These are phyloP conservation scores for Pyrus pyrifolia DNA, from an alignment of 306 rosid genomes.

Conservation along the genomic window DNA sequence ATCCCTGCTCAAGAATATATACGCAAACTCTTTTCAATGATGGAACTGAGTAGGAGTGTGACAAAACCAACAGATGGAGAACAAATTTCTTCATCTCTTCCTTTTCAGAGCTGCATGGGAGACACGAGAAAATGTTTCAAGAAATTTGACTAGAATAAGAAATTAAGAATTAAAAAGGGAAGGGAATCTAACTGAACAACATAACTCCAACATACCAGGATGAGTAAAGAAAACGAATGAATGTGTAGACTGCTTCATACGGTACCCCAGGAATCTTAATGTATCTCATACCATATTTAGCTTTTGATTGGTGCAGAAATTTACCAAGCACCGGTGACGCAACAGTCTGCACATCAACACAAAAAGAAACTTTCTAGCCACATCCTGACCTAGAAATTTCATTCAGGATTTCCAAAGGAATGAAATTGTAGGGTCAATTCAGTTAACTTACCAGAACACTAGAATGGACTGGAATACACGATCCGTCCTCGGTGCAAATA, in stretches of 20 bases:
- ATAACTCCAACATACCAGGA: constrained; percentile 30
- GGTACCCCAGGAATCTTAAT: constrained; percentile 37
- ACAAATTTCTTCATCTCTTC: constrained; percentile 34
- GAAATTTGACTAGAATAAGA: neutral
- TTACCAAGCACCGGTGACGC: constrained; percentile 34
- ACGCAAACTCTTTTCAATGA: constrained; percentile 35
- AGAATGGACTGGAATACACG: constrained; percentile 28
- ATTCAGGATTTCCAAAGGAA: neutral
- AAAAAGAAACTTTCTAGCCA: neutral
- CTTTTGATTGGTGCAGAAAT: constrained; percentile 26
- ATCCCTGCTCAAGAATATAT: constrained; percentile 25
- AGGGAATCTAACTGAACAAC: neutral
- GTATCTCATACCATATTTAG: constrained; percentile 21
- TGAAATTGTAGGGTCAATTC: neutral
- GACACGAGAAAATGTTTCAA: neutral
- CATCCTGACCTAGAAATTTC: neutral
- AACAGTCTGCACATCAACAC: constrained; percentile 18
- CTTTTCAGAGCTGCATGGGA: constrained; percentile 33
- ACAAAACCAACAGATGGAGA: constrained; percentile 37
- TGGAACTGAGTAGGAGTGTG: constrained; percentile 34
- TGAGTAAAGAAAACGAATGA: constrained; percentile 39
- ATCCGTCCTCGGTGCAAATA: constrained; percentile 8
- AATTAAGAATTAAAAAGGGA: neutral
- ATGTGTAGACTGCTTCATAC: constrained; percentile 24
- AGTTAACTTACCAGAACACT: constrained; percentile 33